A percentile compares a stretch with the other conserved stretches of the same genome.
Conservation (phyloP, 176 grass and related monocot genomes). For the Pontederia crassipes region DNA sequence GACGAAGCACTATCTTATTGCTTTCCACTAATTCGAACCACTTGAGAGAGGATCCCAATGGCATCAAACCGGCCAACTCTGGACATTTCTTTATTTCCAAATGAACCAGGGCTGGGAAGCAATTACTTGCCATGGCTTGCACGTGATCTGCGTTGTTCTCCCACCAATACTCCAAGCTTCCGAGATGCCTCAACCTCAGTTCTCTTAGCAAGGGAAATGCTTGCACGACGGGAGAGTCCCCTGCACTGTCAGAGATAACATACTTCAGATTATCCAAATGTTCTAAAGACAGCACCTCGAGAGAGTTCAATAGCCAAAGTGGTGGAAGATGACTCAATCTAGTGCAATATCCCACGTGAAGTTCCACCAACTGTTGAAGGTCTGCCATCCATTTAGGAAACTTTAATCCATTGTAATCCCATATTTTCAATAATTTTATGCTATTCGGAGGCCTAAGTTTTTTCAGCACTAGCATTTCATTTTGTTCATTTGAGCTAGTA, state of each 20-base stretch:
- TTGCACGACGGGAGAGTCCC: not conserved
- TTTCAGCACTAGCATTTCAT: conserved; percentile 6
- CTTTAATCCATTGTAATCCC: not conserved
- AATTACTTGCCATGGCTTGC: not conserved
- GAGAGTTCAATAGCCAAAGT: conserved; percentile 14
- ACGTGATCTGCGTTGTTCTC: not conserved
- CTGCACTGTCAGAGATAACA: no score
- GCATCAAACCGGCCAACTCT: not conserved
- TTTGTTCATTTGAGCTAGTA: not conserved
- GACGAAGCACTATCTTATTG: no score
- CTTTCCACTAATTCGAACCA: no score
- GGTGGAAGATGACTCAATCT: conserved; percentile 8
- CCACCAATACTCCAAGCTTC: not conserved
- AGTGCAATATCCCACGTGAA: not conserved
- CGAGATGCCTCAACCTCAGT: not conserved
- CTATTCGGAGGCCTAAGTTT: conserved; percentile 10
- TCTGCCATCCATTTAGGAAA: conserved; percentile 15
- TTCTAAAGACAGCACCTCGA: not conserved
- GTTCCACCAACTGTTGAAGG: conserved; percentile 8
- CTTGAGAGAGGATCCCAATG: no score
- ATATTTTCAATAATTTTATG: not conserved
- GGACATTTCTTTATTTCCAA: not conserved
- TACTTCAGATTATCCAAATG: no score
- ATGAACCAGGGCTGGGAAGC: not conserved
- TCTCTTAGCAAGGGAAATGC: not conserved